Evolutionary conservation across 805 yeast species (phyloP), one percentile per base, ranked within the genome.

Genomic region (Vanderwaltozyma tropicalis): DNA sequence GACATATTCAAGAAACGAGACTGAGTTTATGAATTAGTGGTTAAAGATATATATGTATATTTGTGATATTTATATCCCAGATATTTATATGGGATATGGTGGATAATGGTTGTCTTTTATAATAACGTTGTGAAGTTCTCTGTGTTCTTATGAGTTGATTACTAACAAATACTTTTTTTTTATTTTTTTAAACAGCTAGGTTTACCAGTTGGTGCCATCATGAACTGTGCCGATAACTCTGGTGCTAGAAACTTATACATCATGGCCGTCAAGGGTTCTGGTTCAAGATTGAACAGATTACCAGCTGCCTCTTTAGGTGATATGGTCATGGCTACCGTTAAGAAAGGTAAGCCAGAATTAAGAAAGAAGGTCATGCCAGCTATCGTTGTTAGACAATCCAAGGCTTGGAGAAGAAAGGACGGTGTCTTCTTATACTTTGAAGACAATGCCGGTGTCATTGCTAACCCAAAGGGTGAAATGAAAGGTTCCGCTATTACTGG

Each of bases 281-380:
- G 98, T 80, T 96, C 98, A 61, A 88, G 97, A 82, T 82, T 92
- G 69, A 94, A 89, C 89, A 92, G 98, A 81, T 82, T 92, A 63
- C 99, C 99, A 71, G 98, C 98, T 66, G 98, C 97, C 61, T 87
- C 97, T 64, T 89, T 92, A 61, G 99, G 99, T 79, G 99, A 94
- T 74, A 86, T 86, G 95, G 95, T 85, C 66, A 85, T 85, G 89
- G 84, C 98, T 63, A 92, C 99, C 63, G 99, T 92, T 70, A 92
- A 92, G 86, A 92, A 94, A 78, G 99, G 99, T 84, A 92, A 92
- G 87, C 99, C 99, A 71, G 99, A 92, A 76, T 86, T 92, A 71
- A 88, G 99, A 82, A 92, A 92, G 95, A 92, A 92, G 81, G 96
- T 92, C 62, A 88, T 94, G 96, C 98, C 96, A 71, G 98, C 98